Conservation (phyloP, 805 yeast species). For the Wickerhamomyces chambardii region DNA sequence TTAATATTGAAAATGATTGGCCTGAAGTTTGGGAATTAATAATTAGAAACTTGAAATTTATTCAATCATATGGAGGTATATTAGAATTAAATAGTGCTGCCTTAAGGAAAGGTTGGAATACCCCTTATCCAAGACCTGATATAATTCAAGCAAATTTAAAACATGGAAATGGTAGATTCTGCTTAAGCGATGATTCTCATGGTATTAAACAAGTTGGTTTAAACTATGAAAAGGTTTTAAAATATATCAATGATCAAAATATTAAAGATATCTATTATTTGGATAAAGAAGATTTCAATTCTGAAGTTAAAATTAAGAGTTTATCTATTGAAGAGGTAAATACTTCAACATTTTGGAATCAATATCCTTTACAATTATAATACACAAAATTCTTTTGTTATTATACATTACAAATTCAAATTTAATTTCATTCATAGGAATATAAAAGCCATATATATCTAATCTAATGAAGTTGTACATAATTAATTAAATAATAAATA, state of each 20-base stretch:
- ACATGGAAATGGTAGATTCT: slow-evolving; percentile 57
- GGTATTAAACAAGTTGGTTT: slow-evolving; percentile 73
- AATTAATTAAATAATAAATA: too few relatives aligned
- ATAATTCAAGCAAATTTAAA: slow-evolving; percentile 44
- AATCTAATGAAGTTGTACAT: too few relatives aligned
- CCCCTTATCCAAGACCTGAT: slow-evolving; percentile 78
- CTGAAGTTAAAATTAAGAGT: slow-evolving; percentile 8
- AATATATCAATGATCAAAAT: slow-evolving; percentile 29
- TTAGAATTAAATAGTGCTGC: slow-evolving; percentile 90
- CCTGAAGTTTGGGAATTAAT: slow-evolving; percentile 60
- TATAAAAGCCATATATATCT: too few relatives aligned
- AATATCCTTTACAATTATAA: too few relatives aligned
- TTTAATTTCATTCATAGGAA: too few relatives aligned
- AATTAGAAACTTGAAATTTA: slow-evolving; percentile 45
- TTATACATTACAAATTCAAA: too few relatives aligned
- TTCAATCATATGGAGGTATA: slow-evolving; percentile 54
- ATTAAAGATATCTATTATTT: too few relatives aligned
- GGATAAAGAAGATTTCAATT: background rate
- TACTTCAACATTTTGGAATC: slow-evolving; percentile 15
- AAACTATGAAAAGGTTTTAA: slow-evolving; percentile 53
- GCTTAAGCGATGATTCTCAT: slow-evolving; percentile 91
- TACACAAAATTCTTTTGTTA: too few relatives aligned
- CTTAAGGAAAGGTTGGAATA: slow-evolving; percentile 74
- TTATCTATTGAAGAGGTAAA: slow-evolving; percentile 14
- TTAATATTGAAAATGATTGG: slow-evolving; percentile 40